phyloP scores from a whole-genome alignment of 2,329 filamentous ascomycete genomes.

The Cytospora mali region DNA sequence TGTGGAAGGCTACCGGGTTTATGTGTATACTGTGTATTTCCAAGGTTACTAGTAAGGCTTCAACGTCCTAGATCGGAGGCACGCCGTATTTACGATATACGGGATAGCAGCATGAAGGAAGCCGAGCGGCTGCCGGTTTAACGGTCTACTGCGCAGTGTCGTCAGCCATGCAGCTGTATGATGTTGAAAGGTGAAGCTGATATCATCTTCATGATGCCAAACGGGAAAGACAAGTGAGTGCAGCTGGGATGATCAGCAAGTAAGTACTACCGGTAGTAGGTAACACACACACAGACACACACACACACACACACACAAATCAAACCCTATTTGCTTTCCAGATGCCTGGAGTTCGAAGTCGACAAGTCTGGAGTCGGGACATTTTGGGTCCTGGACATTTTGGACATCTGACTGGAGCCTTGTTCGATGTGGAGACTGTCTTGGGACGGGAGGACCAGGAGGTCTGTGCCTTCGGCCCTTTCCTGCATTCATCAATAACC shows the following conservation, averaged over 20 bases:
- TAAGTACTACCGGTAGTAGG: too few species aligned
- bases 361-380: background rate
- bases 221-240: too few species aligned
- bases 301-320: too few species aligned
- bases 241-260: background rate
- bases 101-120: background rate
- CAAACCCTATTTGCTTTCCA: too few species aligned
- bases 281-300: too few species aligned
- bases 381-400: background rate
- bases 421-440: background rate
- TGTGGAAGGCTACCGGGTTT: background rate
- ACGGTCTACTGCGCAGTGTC: conserved; percentile 1
- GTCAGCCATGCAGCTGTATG: background rate
- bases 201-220: background rate
- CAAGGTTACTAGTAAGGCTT: background rate
- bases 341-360: too few species aligned
- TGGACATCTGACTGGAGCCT: background rate
- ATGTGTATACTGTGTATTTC: background rate
- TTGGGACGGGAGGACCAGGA: background rate
- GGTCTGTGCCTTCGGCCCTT: background rate
- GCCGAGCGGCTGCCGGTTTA: background rate
- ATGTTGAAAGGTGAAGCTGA: background rate
- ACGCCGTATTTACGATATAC: background rate
- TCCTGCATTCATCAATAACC: conserved; percentile 3
- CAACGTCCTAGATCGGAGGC: background rate